A percentile compares a stretch with the other conserved stretches of the same genome.
phyloP scores from a whole-genome alignment of 768 basidiomycete genomes.

The Scleroderma bovista region DNA sequence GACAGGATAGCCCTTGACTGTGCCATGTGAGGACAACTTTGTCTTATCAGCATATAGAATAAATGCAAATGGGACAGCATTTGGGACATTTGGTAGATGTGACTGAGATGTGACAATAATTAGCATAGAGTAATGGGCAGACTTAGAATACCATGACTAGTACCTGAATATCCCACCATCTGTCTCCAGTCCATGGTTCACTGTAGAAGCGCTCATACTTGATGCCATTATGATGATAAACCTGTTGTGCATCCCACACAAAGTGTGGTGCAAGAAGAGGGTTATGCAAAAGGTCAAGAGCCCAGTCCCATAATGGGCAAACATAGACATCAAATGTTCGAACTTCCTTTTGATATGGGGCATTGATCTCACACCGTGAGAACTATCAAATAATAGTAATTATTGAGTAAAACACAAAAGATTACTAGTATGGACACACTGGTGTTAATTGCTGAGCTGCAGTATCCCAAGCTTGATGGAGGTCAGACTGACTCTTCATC shows the following conservation, averaged over 20 bases:
- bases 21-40: slow-evolving; percentile 32
- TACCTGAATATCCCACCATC: slow-evolving; percentile 36
- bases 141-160: too few species aligned
- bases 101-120: background rate
- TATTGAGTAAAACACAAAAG: too few species aligned
- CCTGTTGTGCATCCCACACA: slow-evolving; percentile 28
- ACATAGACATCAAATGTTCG: background rate
- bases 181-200: slow-evolving; percentile 35
- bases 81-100: background rate
- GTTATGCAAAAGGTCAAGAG: slow-evolving; percentile 2
- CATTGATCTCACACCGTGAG: background rate
- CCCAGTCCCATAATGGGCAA: slow-evolving; percentile 6
- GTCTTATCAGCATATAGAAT: slow-evolving; percentile 39
- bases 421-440: too few species aligned
- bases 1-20: slow-evolving; percentile 34
- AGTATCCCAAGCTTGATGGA: too few species aligned
- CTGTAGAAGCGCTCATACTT: slow-evolving; percentile 23
- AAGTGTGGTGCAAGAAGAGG: slow-evolving; percentile 10
- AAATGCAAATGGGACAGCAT: slow-evolving; percentile 24
- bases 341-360: background rate
- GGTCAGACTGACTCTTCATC: too few species aligned
- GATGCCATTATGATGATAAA: slow-evolving; percentile 23
- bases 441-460: too few species aligned
- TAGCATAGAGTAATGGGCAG: too few species aligned
- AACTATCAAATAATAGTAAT: background rate